Base-by-base conservation (phyloP, 2,329 filamentous ascomycete genomes). In the Alternaria metachromatica region DNA sequence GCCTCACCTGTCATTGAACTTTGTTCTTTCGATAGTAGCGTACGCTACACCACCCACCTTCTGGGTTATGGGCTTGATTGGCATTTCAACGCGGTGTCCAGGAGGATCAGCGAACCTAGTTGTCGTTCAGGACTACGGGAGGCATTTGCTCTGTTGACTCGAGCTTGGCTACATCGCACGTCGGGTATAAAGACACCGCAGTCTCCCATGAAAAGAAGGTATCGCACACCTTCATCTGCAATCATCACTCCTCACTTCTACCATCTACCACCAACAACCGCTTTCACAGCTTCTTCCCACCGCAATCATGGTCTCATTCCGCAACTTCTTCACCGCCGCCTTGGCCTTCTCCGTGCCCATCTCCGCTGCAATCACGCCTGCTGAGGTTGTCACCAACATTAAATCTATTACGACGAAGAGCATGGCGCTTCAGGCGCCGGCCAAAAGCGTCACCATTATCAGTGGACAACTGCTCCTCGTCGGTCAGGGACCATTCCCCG, bases 301-400 rank as follows among this genome's bases (percentile, higher is more conserved):
- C 58, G 25, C 28, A 50, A 64, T 28, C 28, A 70, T 70, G 67
- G 67, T 70, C 43, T 56, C 67, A 33, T 58, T 70, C 61, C 58
- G 61, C 43, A 70, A 60, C 44, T n/a, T 68, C 56, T 37, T 70
- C 46, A 60, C 61, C 23, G 58, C 65, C 26, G 59, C 61, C 23
- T 20, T 70, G 59, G 67, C 67, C 18, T 21, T 70, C 20, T 60
- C 65, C 48, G 44, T 58, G 6, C 65, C 67, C 5, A 59, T 66
- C 49, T 33, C 60, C 2, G 67, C 67, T 15, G 41, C 45, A 4
- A 12, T 55, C 1, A 46, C 63, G 2, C 49, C 68, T 8, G 49
- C 58, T n/a, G 62, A 70, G 33, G 44, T 64, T 8, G 57, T 63
- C 26, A 44, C n/a, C n/a, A 69, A 66, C 55, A 63, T 68, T 49